Conservation (phyloP, 2,329 filamentous ascomycete genomes). For the Fusarium continuum region DNA sequence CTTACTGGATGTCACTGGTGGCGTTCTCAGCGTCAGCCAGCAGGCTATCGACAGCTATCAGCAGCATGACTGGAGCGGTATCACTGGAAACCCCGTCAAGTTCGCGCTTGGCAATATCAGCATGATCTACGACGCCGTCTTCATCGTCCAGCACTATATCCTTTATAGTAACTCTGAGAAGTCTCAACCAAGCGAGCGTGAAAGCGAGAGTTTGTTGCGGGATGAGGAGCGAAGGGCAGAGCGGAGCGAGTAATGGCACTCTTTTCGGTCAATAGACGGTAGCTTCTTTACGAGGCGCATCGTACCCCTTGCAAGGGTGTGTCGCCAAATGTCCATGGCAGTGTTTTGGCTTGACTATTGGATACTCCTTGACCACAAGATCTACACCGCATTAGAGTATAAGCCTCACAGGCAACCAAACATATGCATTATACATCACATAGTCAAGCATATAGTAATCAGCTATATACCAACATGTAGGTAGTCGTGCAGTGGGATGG, state of each 20-base stretch:
- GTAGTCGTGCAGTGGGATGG: neutral
- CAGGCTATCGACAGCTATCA: conserved; percentile 85
- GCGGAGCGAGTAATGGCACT: conserved; percentile 1
- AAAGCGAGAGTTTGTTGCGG: conserved; percentile 43
- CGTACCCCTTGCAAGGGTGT: neutral
- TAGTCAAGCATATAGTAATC: neutral
- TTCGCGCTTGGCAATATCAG: conserved; percentile 85
- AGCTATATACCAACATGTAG: neutral
- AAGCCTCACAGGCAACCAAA: neutral
- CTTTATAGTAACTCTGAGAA: conserved; percentile 63
- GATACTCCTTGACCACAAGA: neutral
- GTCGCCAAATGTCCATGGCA: neutral
- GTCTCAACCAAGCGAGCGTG: conserved; percentile 14
- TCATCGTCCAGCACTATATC: conserved; percentile 88
- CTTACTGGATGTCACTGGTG: conserved; percentile 83
- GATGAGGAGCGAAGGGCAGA: conserved; percentile 45
- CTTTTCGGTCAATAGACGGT: neutral
- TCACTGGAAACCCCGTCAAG: conserved; percentile 93
- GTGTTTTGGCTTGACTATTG: conserved; percentile 11
- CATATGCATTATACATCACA: neutral
- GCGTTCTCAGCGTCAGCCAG: conserved; percentile 82
- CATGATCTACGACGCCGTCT: conserved; percentile 85
- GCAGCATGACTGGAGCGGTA: conserved; percentile 86
- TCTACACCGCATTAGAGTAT: conserved; percentile 3
- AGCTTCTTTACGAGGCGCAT: neutral